Conservation (phyloP, 306 rosid genomes). For the Begonia masoniana region DNA sequence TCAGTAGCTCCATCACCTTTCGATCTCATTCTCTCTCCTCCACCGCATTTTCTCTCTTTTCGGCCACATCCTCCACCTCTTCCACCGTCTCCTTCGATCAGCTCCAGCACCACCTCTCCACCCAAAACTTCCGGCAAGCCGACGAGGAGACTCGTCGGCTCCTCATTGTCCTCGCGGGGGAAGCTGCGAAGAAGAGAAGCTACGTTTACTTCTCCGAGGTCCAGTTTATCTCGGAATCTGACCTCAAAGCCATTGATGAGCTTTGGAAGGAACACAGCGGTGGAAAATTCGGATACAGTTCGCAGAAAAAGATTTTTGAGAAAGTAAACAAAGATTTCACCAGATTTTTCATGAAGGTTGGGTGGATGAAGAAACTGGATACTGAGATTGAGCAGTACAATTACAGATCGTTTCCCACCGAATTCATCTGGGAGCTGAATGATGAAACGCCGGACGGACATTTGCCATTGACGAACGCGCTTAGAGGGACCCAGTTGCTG, state of each 20-base stretch:
- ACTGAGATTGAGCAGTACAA: slow-evolving; percentile 66
- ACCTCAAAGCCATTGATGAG: slow-evolving; percentile 42
- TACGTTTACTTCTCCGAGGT: slow-evolving; percentile 80
- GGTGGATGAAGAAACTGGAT: slow-evolving; percentile 94
- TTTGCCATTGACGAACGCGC: slow-evolving; percentile 70
- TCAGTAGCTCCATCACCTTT: not conserved
- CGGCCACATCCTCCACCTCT: slow-evolving; percentile 17
- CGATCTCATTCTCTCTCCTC: slow-evolving; percentile 31
- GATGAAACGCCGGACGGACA: slow-evolving; percentile 71
- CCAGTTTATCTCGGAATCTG: slow-evolving; percentile 38
- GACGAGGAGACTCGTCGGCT: slow-evolving; percentile 78
- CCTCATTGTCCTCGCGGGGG: slow-evolving; percentile 59
- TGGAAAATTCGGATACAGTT: slow-evolving; percentile 58
- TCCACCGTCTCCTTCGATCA: slow-evolving; percentile 36
- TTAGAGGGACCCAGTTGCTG: slow-evolving; percentile 68
- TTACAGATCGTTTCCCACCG: slow-evolving; percentile 59
- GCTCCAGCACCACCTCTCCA: slow-evolving; percentile 39
- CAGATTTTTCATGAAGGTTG: slow-evolving; percentile 49
- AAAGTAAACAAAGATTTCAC: slow-evolving; percentile 47
- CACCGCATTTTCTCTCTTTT: slow-evolving; percentile 11
- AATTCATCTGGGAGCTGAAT: slow-evolving; percentile 62
- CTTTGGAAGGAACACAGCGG: slow-evolving; percentile 54
- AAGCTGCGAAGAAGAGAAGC: slow-evolving; percentile 45
- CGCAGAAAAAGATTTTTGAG: slow-evolving; percentile 45
- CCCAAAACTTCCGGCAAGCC: slow-evolving; percentile 38